phyloP scores from a whole-genome alignment of 257 asterid species.

The Jacaranda mimosifolia region DNA sequence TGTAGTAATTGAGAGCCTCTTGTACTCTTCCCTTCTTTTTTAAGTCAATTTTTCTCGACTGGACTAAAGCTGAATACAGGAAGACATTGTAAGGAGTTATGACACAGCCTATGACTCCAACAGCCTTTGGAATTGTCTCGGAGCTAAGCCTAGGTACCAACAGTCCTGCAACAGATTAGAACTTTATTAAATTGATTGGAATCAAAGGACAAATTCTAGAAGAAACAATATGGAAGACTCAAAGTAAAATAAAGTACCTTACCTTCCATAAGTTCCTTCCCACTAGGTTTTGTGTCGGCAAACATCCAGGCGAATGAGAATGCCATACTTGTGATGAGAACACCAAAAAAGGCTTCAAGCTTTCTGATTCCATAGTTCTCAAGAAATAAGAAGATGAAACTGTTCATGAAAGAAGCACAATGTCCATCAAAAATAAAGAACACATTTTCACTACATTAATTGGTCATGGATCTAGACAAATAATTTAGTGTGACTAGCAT shows the following conservation, averaged over 20 bases:
- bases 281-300: slow-evolving; percentile 62
- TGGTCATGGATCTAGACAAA: background rate
- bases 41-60: slow-evolving; percentile 65
- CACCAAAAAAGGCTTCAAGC: slow-evolving; percentile 83
- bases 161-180: slow-evolving; percentile 50
- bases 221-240: background rate
- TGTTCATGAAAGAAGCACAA: slow-evolving; percentile 43
- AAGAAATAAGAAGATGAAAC: slow-evolving; percentile 80
- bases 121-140: slow-evolving; percentile 73
- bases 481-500: background rate
- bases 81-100: slow-evolving; percentile 84
- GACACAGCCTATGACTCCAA: slow-evolving; percentile 79
- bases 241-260: background rate
- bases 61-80: slow-evolving; percentile 79
- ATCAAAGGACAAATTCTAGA: background rate
- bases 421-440: slow-evolving; percentile 17
- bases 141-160: slow-evolving; percentile 65
- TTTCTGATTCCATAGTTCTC: slow-evolving; percentile 79
- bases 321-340: slow-evolving; percentile 81
- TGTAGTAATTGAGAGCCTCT: slow-evolving; percentile 84
- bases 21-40: slow-evolving; percentile 66
- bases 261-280: slow-evolving; percentile 61
- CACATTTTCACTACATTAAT: background rate
- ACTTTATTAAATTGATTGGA: background rate
- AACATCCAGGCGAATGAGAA: slow-evolving; percentile 89